Base-by-base conservation (phyloP, 1,284 basidiomycete genomes). In the Cutaneotrichosporon cutaneum region DNA sequence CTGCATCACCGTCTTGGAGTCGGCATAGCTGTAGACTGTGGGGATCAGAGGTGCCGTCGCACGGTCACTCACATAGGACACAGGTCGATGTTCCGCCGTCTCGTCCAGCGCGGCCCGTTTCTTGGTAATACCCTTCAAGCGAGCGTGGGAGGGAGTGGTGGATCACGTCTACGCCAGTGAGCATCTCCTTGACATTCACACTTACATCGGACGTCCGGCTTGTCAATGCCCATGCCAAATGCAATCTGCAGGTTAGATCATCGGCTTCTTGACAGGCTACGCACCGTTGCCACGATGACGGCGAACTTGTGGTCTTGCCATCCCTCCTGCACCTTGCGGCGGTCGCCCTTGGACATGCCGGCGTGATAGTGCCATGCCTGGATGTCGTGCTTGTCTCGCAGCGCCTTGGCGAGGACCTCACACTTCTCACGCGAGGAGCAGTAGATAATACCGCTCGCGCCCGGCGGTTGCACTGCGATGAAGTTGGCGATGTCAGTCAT, bases 171-270 rank as follows among this genome's bases (percentile, higher is more conserved):
- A 60, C 16, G 45, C 22, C 18, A 1, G 42, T 60, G 54, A 80
- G n/a, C 39, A 7, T 62, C 62, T 52, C 30, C 60, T 2, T 32
- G 39, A 18, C 14, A n/a, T 21, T 11, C 9, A 22, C 18, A 21
- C 82, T 60, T 70, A 87, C 86, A 80, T 71, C 78, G 66, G 0
- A 80, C 86, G 69, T 92, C 85, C 0, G 87, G 80, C 75, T 97
- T 97, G 80, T 98, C 94, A 63, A 98, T 94, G 18, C 94, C 95
- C 95, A 99, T 97, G 10, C 95, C 95, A 75, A 98, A 98, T 0
- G 92, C 92, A 68, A 92, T 84, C 87, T 89, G 66, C 57, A 24
- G 22, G 42, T 56, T 30, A 63, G 50, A 16, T 27, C 26, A 51
- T 16, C 9, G 24, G 9, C 26, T n/a, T 26, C 30, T 9, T 13